Conservation (phyloP, 202 grass and related monocot species). For the Setaria italica region DNA sequence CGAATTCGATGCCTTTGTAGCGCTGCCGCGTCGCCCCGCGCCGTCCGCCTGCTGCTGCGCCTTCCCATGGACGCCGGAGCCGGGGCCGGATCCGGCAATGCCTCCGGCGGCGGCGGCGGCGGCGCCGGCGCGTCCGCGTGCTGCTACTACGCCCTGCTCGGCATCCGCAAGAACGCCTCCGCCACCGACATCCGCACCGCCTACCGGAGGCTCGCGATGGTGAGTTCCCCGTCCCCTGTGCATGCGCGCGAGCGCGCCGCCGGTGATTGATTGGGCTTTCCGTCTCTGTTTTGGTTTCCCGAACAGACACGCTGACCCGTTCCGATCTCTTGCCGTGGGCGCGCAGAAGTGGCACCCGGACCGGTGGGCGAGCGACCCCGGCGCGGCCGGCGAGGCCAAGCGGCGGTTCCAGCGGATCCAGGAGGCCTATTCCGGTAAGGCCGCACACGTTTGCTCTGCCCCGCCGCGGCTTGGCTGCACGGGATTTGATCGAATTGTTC, state of each 20-base stretch:
- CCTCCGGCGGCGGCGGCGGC: conserved; percentile 45
- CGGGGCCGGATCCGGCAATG: conserved; percentile 64
- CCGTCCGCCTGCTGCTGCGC: background rate
- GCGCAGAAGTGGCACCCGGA: conserved; percentile 96
- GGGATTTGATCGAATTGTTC: conserved; percentile 39
- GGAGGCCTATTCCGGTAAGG: conserved; percentile 97
- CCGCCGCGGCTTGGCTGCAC: background rate
- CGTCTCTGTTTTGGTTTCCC: background rate
- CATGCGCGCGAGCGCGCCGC: background rate
- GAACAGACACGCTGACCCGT: background rate
- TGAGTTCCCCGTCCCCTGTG: background rate
- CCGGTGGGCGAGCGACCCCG: conserved; percentile 79
- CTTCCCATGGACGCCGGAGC: conserved; percentile 53
- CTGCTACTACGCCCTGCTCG: conserved; percentile 90
- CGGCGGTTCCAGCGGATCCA: conserved; percentile 97
- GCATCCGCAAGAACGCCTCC: conserved; percentile 81
- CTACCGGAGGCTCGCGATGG: conserved; percentile 89
- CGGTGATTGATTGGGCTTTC: background rate
- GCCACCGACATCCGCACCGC: conserved; percentile 76
- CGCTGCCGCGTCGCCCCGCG: conserved; percentile 33
- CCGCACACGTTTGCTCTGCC: background rate
- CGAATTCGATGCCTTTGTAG: conserved; percentile 45
- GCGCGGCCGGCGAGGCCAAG: conserved; percentile 74
- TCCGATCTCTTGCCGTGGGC: conserved; percentile 24
- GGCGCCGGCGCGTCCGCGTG: conserved; percentile 60